Evolutionary conservation across 305 asterid genomes (phyloP).

Genomic region (Solanum hybrid): DNA sequence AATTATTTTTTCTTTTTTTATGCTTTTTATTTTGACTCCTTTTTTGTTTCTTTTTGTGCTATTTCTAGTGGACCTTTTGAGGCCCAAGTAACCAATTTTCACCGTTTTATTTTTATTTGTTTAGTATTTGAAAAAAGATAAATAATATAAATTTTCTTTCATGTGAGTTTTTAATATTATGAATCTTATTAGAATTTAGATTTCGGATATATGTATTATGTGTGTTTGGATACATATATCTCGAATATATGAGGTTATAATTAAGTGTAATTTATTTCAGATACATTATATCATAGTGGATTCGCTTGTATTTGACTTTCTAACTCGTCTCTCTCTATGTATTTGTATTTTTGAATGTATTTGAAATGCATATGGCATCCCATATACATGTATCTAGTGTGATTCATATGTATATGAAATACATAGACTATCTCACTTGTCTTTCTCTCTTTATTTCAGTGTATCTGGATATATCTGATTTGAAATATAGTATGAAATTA

Average conservation of each 20-base stretch:
- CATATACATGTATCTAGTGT: too few species aligned
- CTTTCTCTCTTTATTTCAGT: too few species aligned
- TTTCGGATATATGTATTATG: not conserved
- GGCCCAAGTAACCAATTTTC: not conserved
- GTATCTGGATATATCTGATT: too few species aligned
- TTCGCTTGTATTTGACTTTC: not conserved
- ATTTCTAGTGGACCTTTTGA: not conserved
- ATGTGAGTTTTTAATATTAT: not conserved
- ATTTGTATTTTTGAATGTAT: not conserved
- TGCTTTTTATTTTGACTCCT: not conserved
- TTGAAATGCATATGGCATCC: not conserved
- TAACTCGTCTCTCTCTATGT: too few species aligned
- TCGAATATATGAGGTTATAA: not conserved
- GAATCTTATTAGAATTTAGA: not conserved
- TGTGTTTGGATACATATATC: not conserved
- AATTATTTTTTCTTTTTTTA: too few species aligned
- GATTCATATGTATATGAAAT: not conserved
- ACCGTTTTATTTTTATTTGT: too few species aligned
- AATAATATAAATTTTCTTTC: too few species aligned
- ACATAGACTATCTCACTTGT: too few species aligned
- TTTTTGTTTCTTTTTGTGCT: not conserved
- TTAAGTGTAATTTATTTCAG: too few species aligned
- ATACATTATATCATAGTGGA: too few species aligned
- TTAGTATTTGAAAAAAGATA: too few species aligned
- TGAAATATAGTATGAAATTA: too few species aligned